Evolutionary conservation across 1,284 basidiomycete genomes (phyloP).

Genomic region (Apiotrichum siamense): DNA sequence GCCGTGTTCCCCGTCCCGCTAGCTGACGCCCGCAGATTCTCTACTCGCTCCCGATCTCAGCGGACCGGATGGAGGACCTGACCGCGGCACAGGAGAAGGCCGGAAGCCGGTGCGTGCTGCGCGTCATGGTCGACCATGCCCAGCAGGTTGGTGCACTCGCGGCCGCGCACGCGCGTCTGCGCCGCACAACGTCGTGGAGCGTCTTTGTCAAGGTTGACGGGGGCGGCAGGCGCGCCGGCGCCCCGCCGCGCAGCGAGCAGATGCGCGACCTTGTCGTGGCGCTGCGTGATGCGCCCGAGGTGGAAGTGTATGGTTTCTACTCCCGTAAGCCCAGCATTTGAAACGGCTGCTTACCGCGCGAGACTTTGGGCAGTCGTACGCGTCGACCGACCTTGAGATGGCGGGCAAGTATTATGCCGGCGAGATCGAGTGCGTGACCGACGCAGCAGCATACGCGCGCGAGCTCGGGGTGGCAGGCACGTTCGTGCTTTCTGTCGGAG

Average conservation of each 20-base stretch:
- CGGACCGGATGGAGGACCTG: constrained; percentile 68
- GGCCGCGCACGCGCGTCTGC: constrained; percentile 41
- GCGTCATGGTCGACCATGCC: constrained; percentile 68
- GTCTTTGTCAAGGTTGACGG: constrained; percentile 76
- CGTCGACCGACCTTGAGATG: constrained; percentile 58
- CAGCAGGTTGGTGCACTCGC: constrained; percentile 64
- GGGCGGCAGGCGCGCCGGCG: constrained; percentile 77
- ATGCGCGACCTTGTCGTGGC: constrained; percentile 57
- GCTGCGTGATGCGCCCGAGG: constrained; percentile 45
- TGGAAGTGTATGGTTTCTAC: constrained; percentile 75
- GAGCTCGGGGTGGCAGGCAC: constrained; percentile 31
- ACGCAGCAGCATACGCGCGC: constrained; percentile 58
- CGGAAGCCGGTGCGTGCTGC: constrained; percentile 55
- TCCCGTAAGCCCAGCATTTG: constrained; percentile 50
- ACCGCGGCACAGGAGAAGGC: constrained; percentile 57
- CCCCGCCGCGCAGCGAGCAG: constrained; percentile 53
- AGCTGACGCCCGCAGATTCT: constrained; percentile 59
- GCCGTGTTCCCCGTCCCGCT: not conserved
- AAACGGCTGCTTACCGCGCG: not conserved
- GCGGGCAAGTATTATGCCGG: constrained; percentile 61
- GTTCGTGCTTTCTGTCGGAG: constrained; percentile 70
- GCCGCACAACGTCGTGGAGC: constrained; percentile 55
- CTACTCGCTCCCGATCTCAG: constrained; percentile 65
- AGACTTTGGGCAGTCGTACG: constrained; percentile 58
- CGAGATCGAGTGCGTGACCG: constrained; percentile 68